Base-by-base conservation (phyloP, 2,329 filamentous ascomycete species). In the Leptographium flavum region DNA sequence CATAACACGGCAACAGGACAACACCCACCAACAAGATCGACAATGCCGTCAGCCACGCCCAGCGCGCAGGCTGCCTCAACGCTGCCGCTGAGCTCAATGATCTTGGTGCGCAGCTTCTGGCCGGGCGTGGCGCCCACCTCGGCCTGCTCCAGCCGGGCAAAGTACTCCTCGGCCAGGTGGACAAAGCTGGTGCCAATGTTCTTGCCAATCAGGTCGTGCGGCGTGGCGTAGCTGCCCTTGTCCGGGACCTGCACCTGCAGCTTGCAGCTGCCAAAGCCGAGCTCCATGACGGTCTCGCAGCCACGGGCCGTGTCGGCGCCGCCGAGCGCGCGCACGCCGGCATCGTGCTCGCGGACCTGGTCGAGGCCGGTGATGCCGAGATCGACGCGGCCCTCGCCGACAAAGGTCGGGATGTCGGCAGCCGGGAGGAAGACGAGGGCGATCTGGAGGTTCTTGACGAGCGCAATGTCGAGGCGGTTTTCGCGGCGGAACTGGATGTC, bases 401-500 rank as follows among this genome's bases (percentile, higher is more conserved):
- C 88, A 59, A 96, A 96, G 33, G 87, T 94, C 5, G 92, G 92
- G 59, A 98, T 98, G 62, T 98, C 92, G 54, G 87, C 88, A 32
- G 90, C 92, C 27, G 92, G 92, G 23, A 98, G 83, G 71, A 98
- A 98, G 59, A 98, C 81, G 49, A 98, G 83, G 15, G 92, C 92
- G 56, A 98, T 87, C 31, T 85, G 86, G 25, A 92, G 79, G 67
- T 98, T 98, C 71, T 95, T 94, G 60, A 96, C 92, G 23, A 98
- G 81, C 15, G 92, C 92, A 59, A 98, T 95, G 63, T 98, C 92
- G 57, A 96, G 84, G 48, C 92, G 83, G 62, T 83, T 87, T 70
- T 95, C 87, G 59, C 92, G 82, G 62, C 85, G 81, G 70, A 98
- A 98, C 63, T 98, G 87, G 56, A 98, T 90, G 63, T 98, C 92